Evolutionary conservation across 306 rosid species (phyloP).

Genomic region (Styphnolobium japonicum): DNA sequence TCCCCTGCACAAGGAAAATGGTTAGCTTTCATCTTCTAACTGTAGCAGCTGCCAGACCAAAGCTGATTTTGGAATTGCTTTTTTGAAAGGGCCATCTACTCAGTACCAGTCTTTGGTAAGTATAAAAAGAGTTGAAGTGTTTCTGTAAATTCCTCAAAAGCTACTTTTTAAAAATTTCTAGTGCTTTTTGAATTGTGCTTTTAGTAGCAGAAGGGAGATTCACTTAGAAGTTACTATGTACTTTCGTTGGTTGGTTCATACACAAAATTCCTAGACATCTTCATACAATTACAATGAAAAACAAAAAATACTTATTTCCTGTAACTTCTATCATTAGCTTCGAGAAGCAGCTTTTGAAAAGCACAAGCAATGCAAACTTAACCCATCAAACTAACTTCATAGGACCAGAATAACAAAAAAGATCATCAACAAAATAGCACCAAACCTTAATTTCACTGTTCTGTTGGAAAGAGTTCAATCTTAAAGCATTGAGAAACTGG

Average conservation of each 20-base stretch:
- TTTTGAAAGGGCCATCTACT: not conserved
- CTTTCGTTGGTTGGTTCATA: not conserved
- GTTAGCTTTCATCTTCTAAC: too few species aligned
- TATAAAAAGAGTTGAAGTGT: not conserved
- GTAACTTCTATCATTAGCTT: not conserved
- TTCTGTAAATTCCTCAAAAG: not conserved
- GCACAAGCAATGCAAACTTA: not conserved
- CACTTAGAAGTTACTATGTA: not conserved
- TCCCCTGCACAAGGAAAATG: constrained; percentile 43
- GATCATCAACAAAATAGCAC: not conserved
- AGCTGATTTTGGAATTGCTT: not conserved
- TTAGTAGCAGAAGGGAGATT: not conserved
- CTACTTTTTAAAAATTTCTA: not conserved
- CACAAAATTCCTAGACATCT: constrained; percentile 2
- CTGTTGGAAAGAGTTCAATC: constrained; percentile 57
- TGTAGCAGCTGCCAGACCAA: too few species aligned
- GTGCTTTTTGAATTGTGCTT: not conserved
- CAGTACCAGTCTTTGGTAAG: not conserved
- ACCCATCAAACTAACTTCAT: not conserved
- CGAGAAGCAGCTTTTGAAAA: constrained; percentile 1
- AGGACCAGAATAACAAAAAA: too few species aligned
- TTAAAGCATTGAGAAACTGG: constrained; percentile 67
- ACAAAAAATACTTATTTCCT: not conserved
- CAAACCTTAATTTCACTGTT: constrained; percentile 59
- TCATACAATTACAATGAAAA: not conserved